Conservation (phyloP, 306 rosid genomes). For the Castanea crenata region DNA sequence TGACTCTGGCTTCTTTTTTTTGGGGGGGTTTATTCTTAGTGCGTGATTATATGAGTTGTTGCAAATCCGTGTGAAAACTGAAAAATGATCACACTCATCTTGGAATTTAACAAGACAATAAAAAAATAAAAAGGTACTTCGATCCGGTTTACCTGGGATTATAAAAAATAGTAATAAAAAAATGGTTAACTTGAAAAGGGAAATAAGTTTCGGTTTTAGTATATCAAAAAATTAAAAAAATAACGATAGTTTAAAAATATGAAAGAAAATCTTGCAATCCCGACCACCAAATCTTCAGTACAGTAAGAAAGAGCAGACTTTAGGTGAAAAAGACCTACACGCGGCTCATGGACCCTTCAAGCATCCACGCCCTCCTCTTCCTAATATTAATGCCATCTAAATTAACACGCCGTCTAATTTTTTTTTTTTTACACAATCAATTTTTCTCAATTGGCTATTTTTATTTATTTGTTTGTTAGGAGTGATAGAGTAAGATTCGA, state of each 20-base stretch:
- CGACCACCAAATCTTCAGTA: constrained; percentile 63
- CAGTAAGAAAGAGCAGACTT: constrained; percentile 46
- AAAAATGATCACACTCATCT: neutral
- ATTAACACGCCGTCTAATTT: constrained; percentile 27
- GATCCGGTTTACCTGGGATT: constrained; percentile 13
- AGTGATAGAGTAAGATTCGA: too few species aligned
- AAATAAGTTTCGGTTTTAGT: neutral
- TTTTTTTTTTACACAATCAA: too few species aligned
- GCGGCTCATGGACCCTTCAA: constrained; percentile 35
- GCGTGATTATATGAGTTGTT: too few species aligned
- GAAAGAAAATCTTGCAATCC: constrained; percentile 37
- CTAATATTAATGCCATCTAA: neutral
- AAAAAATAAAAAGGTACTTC: constrained; percentile 1
- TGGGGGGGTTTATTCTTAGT: too few species aligned
- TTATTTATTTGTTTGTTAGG: too few species aligned
- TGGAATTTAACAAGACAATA: constrained; percentile 1
- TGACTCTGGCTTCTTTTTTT: too few species aligned
- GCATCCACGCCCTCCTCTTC: too few species aligned
- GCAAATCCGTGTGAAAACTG: neutral
- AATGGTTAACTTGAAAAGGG: neutral
- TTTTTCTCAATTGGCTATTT: too few species aligned
- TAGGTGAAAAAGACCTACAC: constrained; percentile 42
- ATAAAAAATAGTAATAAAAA: neutral
- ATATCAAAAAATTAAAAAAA: neutral
- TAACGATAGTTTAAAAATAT: neutral